Base-by-base conservation (phyloP, 805 yeast species). In the Yarrowia sp. region DNA sequence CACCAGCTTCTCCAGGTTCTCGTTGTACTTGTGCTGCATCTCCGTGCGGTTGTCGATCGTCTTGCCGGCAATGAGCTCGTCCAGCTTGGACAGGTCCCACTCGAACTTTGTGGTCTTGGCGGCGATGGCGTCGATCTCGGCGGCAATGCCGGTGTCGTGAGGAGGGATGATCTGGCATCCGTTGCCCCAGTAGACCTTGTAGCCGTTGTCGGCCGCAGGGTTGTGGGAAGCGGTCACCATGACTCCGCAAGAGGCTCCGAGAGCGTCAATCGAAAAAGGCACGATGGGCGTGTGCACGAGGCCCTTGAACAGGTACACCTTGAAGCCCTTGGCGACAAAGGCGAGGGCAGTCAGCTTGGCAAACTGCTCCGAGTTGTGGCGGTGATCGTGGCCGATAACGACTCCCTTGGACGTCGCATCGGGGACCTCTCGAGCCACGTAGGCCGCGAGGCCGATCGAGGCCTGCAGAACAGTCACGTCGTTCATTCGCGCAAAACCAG, bases 101-200 rank as follows among this genome's bases (percentile, higher is more conserved):
- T 58, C 84, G 81, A 24, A 83, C 84, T 42, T 77, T 64, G 42
- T 71, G 81, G 87, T 80, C 0, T 96, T 93, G 3, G 66, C 72
- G 64, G 89, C 73, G 68, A 89, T 88, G 13, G 75, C 68, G 24
- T 81, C 77, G 41, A 93, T 93, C 1, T 78, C 69, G 2, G 71
- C 64, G 21, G 97, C 91, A 65, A 93, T 93, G 1, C 80, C 84
- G 2, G 69, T 68, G 69, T 94, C 98, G 69, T 86, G 90, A 0
- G 99, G 98, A 1, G 97, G 92, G 47, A 93, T 90, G 65, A 93
- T 94, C 72, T 94, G 98, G 72, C 97, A 93, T 4, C 97, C 98
- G 71, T 93, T 93, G 9, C 80, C 77, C 84, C 94, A 90, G 76
- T 94, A 93, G 0, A 93, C 98, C 70, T 93, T 93, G 75, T 90